Conservation (phyloP, 2,329 filamentous ascomycete species). For the Canariomyces notabilis region DNA sequence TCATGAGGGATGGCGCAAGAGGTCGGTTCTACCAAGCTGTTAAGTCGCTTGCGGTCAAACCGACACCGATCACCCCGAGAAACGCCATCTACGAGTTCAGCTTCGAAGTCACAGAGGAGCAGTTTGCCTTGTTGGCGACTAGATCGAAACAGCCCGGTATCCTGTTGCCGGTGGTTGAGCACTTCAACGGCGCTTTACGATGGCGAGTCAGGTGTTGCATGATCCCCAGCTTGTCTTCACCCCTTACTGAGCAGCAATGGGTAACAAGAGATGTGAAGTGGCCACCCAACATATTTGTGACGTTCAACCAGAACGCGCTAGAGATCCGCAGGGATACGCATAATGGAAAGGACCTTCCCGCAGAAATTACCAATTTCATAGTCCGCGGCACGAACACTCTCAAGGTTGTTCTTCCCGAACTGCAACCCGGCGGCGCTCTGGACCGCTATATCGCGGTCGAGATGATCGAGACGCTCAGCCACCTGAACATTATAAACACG, state of each 20-base stretch:
- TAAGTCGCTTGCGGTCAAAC: conserved; percentile 45
- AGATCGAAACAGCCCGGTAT: conserved; percentile 14
- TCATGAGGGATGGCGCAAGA: conserved; percentile 25
- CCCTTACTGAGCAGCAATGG: conserved; percentile 52
- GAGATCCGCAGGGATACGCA: conserved; percentile 62
- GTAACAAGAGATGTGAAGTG: conserved; percentile 58
- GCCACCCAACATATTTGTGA: conserved; percentile 65
- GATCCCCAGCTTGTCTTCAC: conserved; percentile 17
- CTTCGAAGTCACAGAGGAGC: conserved; percentile 35
- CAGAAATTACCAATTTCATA: conserved; percentile 65
- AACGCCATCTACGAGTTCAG: conserved; percentile 38
- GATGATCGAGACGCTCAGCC: conserved; percentile 52
- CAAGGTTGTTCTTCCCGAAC: conserved; percentile 41
- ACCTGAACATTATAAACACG: conserved; percentile 39
- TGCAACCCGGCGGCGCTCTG: conserved; percentile 19
- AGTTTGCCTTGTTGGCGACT: conserved; percentile 30
- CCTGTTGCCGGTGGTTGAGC: conserved; percentile 35
- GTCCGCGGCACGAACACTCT: conserved; percentile 57
- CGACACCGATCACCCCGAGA: conserved; percentile 34
- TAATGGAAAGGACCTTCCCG: conserved; percentile 68
- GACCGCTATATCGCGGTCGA: conserved; percentile 68
- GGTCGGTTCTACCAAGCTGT: conserved; percentile 54
- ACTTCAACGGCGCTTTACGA: conserved; percentile 50
- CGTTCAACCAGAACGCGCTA: conserved; percentile 58
- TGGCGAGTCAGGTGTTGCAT: conserved; percentile 66